Evolutionary conservation across 2,329 filamentous ascomycete species (phyloP), one percentile per base, ranked within the genome.

Genomic region (Didymella pinodella): DNA sequence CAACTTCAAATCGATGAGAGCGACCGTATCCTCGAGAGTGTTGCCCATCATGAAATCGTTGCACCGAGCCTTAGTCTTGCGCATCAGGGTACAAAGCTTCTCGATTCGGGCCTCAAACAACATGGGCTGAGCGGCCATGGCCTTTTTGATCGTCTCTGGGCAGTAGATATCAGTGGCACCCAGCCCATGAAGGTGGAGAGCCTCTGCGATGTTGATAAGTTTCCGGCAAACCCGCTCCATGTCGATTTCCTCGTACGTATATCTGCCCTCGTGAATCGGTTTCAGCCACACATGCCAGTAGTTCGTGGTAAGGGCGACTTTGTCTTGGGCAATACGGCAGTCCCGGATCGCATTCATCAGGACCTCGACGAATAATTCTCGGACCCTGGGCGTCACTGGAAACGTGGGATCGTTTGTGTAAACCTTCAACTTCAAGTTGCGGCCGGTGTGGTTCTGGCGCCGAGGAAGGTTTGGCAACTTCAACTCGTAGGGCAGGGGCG

Each of bases 211-310:
- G n/a, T 34, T 38, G 5, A 54, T 34, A 18, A 54, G 43, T n/a
- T 54, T 47, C 2, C 51, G 51, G 25, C 51, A 47, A 5, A 54
- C 18, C 7, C 43, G 32, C 32, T 54, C 51, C 51, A 54, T 54
- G 8, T 54, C 43, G 4, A 41, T 1, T 11, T 54, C 51, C 16
- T 54, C n/a, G 25, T 40, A 54, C 2, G n/a, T 12, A 16, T 20
- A 54, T 12, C 12, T 31, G 4, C 34, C 22, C 5, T 29, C 43
- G 3, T 40, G 4, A n/a, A 16, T 12, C 2, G 25, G 28, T 20
- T 46, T 38, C 40, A 48, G 47, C 56, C 70, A 36, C 22, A 71
- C 11, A 10, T 54, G 20, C 18, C 41, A 22, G 26, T 29, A 54
- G 25, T 54, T 34, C 0, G 32, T 38, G 2, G 51, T 54, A 6